These are phyloP conservation scores for Aspergillus carlsbadensis DNA, from an alignment of 495 filamentous ascomycete genomes.

Conservation along the genomic window DNA sequence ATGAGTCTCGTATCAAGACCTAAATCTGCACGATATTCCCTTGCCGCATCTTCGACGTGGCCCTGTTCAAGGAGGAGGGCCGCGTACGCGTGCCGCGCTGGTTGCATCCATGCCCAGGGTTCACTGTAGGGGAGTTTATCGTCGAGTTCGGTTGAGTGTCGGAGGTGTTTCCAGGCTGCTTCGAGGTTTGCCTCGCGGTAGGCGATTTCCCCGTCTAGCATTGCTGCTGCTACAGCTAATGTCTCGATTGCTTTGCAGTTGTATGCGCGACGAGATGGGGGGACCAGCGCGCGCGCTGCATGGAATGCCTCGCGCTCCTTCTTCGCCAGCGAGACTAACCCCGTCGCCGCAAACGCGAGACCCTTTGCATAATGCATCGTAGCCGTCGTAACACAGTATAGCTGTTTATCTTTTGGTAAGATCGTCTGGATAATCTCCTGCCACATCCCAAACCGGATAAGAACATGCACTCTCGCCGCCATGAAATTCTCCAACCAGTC, in stretches of 20 bases:
- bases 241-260: constrained; percentile 64
- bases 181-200: constrained; percentile 59
- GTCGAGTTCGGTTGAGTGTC: not conserved
- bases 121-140: constrained; percentile 59
- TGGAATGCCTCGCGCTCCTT: constrained; percentile 44
- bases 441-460: constrained; percentile 68
- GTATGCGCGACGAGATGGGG: constrained; percentile 56
- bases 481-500: constrained; percentile 70
- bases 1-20: constrained; percentile 49
- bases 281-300: constrained; percentile 46
- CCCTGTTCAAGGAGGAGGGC: constrained; percentile 41
- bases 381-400: constrained; percentile 64
- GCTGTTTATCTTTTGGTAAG: constrained; percentile 45
- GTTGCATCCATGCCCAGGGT: constrained; percentile 68
- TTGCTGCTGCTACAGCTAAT: constrained; percentile 54
- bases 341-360: constrained; percentile 57
- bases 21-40: not conserved
- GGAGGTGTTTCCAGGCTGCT: not conserved
- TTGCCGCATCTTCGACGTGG: not conserved
- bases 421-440: constrained; percentile 51
- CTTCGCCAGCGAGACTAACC: constrained; percentile 45
- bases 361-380: constrained; percentile 67
- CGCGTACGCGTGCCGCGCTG: constrained; percentile 60
- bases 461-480: constrained; percentile 59
- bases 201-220: constrained; percentile 68